phyloP scores from a whole-genome alignment of 2,329 filamentous ascomycete species.

The Ilyonectria sp. region DNA sequence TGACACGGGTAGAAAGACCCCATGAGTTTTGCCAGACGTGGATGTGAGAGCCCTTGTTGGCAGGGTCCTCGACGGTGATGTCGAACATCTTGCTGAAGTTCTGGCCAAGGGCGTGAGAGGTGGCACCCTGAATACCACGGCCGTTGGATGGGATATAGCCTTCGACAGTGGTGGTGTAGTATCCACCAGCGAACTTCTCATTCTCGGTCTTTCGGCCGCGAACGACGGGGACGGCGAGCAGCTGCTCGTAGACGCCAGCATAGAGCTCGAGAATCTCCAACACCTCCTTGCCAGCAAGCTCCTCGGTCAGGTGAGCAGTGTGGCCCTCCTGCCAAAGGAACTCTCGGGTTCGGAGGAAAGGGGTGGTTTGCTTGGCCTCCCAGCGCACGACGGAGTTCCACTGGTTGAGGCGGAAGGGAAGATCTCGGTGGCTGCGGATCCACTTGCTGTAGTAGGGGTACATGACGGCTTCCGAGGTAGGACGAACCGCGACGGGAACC shows the following conservation, averaged over 20 bases:
- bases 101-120: slow-evolving; percentile 94
- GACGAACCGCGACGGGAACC: slow-evolving; percentile 78
- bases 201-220: slow-evolving; percentile 96
- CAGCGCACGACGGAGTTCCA: slow-evolving; percentile 96
- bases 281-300: slow-evolving; percentile 87
- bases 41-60: slow-evolving; percentile 83
- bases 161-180: slow-evolving; percentile 97
- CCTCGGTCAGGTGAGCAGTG: slow-evolving; percentile 87
- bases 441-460: slow-evolving; percentile 97
- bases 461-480: slow-evolving; percentile 86
- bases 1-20: slow-evolving; percentile 96
- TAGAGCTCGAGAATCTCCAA: slow-evolving; percentile 95
- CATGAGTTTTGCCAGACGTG: slow-evolving; percentile 99
- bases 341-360: slow-evolving; percentile 92
- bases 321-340: slow-evolving; percentile 99
- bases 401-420: slow-evolving; percentile 95
- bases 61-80: slow-evolving; percentile 95
- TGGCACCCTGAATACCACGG: slow-evolving; percentile 95
- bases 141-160: slow-evolving; percentile 97
- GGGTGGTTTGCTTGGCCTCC: slow-evolving; percentile 95
- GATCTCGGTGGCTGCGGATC: slow-evolving; percentile 96
- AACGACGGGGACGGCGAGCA: slow-evolving; percentile 95
- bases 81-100: slow-evolving; percentile 99
- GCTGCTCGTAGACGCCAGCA: slow-evolving; percentile 90
- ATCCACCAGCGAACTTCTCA: slow-evolving; percentile 96